These are phyloP conservation scores for Sordaria brevicollis DNA, from an alignment of 495 filamentous ascomycete genomes.

Conservation along the genomic window DNA sequence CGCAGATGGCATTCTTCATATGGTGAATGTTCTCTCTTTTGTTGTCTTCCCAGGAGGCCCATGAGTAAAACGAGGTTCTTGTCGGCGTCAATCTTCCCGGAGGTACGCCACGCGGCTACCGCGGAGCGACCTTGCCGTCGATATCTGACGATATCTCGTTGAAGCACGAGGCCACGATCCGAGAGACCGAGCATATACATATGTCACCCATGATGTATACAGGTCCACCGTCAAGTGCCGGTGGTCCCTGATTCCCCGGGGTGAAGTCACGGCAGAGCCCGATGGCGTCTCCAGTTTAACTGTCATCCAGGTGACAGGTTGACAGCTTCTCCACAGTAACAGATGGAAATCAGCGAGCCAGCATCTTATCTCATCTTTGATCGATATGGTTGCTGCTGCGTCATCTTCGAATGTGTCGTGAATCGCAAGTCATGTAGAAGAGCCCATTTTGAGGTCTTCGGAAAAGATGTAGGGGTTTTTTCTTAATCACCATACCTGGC, in stretches of 20 bases:
- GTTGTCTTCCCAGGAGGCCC: not conserved
- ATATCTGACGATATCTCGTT: not conserved
- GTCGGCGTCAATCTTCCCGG: not conserved
- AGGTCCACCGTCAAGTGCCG: not conserved
- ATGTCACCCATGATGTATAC: not conserved
- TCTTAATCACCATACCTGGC: too few relatives aligned
- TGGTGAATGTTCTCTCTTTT: not conserved
- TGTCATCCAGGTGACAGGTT: not conserved
- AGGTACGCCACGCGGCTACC: not conserved
- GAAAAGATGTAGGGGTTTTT: too few relatives aligned
- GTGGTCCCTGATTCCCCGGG: not conserved
- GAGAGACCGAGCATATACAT: not conserved
- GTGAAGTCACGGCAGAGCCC: not conserved
- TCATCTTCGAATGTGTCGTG: not conserved
- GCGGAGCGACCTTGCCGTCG: not conserved
- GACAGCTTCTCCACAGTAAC: not conserved
- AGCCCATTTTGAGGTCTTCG: too few relatives aligned
- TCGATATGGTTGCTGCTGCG: not conserved
- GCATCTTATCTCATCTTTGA: not conserved
- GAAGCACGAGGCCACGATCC: not conserved
- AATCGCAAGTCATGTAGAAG: not conserved
- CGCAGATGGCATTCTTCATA: not conserved
- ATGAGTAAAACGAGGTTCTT: not conserved
- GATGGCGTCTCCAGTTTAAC: not conserved
- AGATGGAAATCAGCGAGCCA: not conserved